These are phyloP conservation scores for Lantana camara DNA, from an alignment of 257 asterid species.

Conservation along the genomic window DNA sequence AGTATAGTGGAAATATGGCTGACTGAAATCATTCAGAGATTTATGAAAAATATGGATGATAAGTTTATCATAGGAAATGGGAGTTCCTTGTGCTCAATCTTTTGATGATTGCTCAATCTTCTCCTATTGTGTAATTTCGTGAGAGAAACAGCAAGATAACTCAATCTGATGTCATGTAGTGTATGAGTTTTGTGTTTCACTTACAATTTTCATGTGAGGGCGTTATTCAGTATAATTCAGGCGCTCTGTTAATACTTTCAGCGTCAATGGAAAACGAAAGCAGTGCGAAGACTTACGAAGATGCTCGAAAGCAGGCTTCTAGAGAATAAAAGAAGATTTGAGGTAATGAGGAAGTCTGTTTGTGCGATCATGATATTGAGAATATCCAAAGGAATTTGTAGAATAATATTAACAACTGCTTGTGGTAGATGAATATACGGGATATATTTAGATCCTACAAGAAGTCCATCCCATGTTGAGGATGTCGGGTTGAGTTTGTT, in stretches of 20 bases:
- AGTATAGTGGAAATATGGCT: not conserved
- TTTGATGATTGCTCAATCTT: too few species aligned
- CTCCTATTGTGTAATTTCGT: too few species aligned
- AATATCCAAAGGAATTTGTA: not conserved
- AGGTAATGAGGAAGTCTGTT: constrained; percentile 44
- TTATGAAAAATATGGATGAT: too few species aligned
- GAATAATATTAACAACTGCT: not conserved
- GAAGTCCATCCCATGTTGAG: not conserved
- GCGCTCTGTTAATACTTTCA: constrained; percentile 18
- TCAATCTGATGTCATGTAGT: too few species aligned
- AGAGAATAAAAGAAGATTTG: constrained; percentile 68
- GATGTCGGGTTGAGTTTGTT: too few species aligned
- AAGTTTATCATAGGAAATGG: too few species aligned
- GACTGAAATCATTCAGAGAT: too few species aligned
- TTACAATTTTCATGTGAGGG: constrained; percentile 5
- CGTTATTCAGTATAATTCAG: constrained; percentile 21
- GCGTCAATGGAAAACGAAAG: constrained; percentile 47
- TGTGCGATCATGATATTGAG: not conserved
- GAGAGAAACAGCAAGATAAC: too few species aligned
- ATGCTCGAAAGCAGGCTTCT: constrained; percentile 70
- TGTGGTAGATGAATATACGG: not conserved
- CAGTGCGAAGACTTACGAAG: constrained; percentile 55
- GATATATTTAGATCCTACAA: not conserved
- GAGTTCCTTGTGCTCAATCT: too few species aligned
- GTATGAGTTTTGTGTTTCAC: constrained; percentile 1